Conservation (phyloP, 495 filamentous ascomycete species). For the Schizothecium vesticola region DNA sequence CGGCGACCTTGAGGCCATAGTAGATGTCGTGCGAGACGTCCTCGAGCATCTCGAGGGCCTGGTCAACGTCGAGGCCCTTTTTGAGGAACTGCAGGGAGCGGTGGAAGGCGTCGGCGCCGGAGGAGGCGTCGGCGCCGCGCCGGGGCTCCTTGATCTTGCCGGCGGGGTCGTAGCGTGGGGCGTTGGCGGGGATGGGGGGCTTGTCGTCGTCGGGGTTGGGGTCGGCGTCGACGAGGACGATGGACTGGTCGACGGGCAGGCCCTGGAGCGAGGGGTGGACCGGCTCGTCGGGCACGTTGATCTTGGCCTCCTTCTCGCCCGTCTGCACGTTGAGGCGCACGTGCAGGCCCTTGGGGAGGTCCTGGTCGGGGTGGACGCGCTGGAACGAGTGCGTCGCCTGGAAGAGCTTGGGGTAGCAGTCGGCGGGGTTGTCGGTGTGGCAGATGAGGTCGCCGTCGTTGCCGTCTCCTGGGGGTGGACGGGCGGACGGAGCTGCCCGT, state of each 20-base stretch:
- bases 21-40: conserved; percentile 62
- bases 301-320: conserved; percentile 57
- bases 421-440: conserved; percentile 49
- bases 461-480: not conserved
- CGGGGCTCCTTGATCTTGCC: conserved; percentile 46
- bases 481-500: conserved; percentile 21
- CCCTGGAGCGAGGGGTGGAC: conserved; percentile 37
- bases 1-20: conserved; percentile 59
- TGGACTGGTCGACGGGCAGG: conserved; percentile 41
- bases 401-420: conserved; percentile 62
- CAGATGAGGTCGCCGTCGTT: conserved; percentile 53
- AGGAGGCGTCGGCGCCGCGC: conserved; percentile 25
- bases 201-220: conserved; percentile 28
- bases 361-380: conserved; percentile 55
- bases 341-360: conserved; percentile 57
- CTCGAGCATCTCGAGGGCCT: conserved; percentile 46
- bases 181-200: conserved; percentile 26
- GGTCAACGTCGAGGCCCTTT: conserved; percentile 30
- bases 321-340: conserved; percentile 58
- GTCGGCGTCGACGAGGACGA: conserved; percentile 42
- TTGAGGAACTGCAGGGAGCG: conserved; percentile 42
- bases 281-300: conserved; percentile 47
- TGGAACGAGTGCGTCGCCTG: conserved; percentile 58
- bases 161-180: conserved; percentile 44
- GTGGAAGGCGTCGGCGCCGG: conserved; percentile 31